A percentile compares a stretch with the other conserved stretches of the same genome.
Evolutionary conservation across 495 filamentous ascomycete species (phyloP).

Genomic region (Penicillium canescens): DNA sequence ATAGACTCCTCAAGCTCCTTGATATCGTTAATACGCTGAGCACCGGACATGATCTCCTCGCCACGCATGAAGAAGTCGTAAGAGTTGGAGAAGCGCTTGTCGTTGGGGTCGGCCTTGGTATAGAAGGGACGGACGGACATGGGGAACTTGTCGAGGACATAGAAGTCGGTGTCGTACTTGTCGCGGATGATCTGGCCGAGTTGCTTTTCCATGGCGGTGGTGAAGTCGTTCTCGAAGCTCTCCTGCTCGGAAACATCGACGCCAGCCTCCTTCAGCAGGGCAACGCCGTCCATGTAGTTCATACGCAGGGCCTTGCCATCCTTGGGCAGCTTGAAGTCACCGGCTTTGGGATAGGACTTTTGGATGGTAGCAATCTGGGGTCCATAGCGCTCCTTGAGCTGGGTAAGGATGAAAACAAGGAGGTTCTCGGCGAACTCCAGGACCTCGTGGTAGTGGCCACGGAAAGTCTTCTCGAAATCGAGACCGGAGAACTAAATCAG

Average conservation of each 20-base stretch:
- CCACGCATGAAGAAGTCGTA: conserved; percentile 96
- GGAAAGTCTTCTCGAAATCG: conserved; percentile 96
- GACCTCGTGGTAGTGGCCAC: conserved; percentile 86
- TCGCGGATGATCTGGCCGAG: conserved; percentile 81
- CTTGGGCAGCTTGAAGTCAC: conserved; percentile 57
- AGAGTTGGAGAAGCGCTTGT: conserved; percentile 71
- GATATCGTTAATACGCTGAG: conserved; percentile 80
- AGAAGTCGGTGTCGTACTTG: conserved; percentile 90
- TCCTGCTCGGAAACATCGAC: conserved; percentile 75
- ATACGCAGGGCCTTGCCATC: conserved; percentile 77
- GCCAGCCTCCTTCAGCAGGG: conserved; percentile 76
- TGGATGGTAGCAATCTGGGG: conserved; percentile 68
- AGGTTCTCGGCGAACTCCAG: conserved; percentile 77
- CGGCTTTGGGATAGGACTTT: conserved; percentile 56
- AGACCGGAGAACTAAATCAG: conserved; percentile 76
- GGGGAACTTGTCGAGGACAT: conserved; percentile 89
- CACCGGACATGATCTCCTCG: conserved; percentile 86
- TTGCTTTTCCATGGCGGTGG: conserved; percentile 83
- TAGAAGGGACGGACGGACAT: conserved; percentile 85
- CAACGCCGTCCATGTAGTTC: conserved; percentile 82
- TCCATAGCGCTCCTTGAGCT: conserved; percentile 66
- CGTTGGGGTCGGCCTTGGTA: conserved; percentile 72
- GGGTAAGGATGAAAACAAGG: conserved; percentile 84
- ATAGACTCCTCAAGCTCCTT: conserved; percentile 68
- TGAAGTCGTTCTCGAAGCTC: conserved; percentile 66